Evolutionary conservation across 2,329 filamentous ascomycete species (phyloP).

Genomic region (Cladosporium sp.): DNA sequence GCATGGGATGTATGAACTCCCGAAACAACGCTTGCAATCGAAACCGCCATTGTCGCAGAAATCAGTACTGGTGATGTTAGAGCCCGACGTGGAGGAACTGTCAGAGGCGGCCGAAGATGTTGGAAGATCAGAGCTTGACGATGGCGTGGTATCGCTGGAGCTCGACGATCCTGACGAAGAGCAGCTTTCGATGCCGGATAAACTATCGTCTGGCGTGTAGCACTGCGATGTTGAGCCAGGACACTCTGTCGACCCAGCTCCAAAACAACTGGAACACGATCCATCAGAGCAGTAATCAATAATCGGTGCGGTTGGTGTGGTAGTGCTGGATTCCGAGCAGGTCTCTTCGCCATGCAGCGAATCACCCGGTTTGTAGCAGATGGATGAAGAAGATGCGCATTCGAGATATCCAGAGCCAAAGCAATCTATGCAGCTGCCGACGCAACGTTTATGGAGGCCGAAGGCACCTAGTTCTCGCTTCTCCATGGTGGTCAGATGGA

Average conservation of each 20-base stretch:
- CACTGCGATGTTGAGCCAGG: neutral
- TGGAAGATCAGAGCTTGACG: neutral
- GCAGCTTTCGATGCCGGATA: neutral
- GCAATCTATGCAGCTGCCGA: neutral
- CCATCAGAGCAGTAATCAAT: neutral
- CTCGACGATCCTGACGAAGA: neutral
- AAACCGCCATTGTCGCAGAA: neutral
- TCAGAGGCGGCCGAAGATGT: neutral
- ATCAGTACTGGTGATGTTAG: neutral
- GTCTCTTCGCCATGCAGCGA: neutral
- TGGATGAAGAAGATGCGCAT: neutral
- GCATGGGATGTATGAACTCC: neutral
- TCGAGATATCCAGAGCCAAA: neutral
- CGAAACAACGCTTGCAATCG: slow-evolving; percentile 7
- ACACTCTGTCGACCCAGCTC: neutral
- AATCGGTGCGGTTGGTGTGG: neutral
- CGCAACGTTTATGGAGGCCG: slow-evolving; percentile 1
- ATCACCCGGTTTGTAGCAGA: slow-evolving; percentile 13
- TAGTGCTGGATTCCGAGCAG: neutral
- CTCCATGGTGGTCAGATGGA: neutral
- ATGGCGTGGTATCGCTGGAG: neutral
- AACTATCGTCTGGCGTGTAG: slow-evolving; percentile 1
- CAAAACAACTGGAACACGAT: neutral
- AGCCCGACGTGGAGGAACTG: neutral
- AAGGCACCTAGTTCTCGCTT: neutral